Base-by-base conservation (phyloP, 2,329 filamentous ascomycete genomes). In the Stachybotrys elegans region DNA sequence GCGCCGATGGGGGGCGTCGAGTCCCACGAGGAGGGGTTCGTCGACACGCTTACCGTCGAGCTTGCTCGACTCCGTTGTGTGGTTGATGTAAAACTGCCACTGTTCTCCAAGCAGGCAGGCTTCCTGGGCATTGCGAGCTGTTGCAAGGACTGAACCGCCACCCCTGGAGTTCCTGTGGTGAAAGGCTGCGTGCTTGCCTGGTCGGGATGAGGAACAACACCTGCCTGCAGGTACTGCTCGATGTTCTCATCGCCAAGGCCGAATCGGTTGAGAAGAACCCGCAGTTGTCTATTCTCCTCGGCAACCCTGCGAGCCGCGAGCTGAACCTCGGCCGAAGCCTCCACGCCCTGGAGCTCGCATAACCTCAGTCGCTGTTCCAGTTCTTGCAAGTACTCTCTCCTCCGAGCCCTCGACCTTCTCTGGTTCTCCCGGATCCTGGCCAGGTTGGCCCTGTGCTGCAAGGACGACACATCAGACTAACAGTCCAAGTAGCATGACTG, bases 371-470 rank as follows among this genome's bases (percentile, higher is more conserved):
- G 81, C 43, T 74, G 68, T 62, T 90, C 84, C 22, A 89, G 74
- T 44, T 86, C 82, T 48, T 81, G 71, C 31, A 88, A 67, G 57
- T 90, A 88, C 57, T 88, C 84, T 67, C 85, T 87, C 50, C 82
- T 76, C 27, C 85, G 76, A 37, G 84, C 84, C 43, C 86, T 80
- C n/a, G 83, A 88, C 49, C 85, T 80, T 44, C 86, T 75, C 60
- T 90, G 86, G 56, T 90, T 91, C 55, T 90, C 83, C 51, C 86
- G 78, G 52, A 89, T 83, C 46, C 85, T 81, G 49, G 64, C 65
- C 53, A 68, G 56, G 45, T 68, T 68, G 48, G 63, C 63, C 48
- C 62, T 65, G 51, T 66, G 63, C 64, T 67, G 51, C 19, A 45
- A 8, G n/a, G 31, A 16, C n/a, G 8, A 16, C n/a, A 17, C n/a